Base-by-base conservation (phyloP, 495 filamentous ascomycete species). In the Lophiotrema nucula region DNA sequence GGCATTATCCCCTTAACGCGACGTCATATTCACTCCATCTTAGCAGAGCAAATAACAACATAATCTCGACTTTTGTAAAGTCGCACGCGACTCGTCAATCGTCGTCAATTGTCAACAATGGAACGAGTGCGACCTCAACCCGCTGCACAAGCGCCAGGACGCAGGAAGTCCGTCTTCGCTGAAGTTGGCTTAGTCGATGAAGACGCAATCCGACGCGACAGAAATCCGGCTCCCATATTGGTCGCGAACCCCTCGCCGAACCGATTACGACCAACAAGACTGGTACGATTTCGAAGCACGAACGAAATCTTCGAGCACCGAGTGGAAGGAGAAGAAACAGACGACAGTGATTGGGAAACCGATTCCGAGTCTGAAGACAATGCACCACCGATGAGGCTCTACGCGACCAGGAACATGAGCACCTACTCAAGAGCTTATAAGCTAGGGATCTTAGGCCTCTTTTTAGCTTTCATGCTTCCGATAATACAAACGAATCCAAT, bases 201-300 rank as follows among this genome's bases (percentile, higher is more conserved):
- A 28, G 42, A 43, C 5, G 54, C 55, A 6, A 18, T 52, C 3
- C 53, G 53, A 38, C 27, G 47, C 12, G 59, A 57, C 25, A 52
- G 59, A 12, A 56, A 41, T 44, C 59, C 59, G 11, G 46, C 59
- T 11, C 41, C 47, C 1, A 35, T 25, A 16, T 25, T 62, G 16
- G 43, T 54, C 8, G 27, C 47, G 4, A 19, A 58, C 23, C 35
- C 39, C 15, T 26, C 26, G 13, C 22, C 54, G 46, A 49, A 22
- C 11, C 38, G 23, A 37, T 21, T 54, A 43, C 47, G 49, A 37
- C 62, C 57, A 5, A 38, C 39, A 15, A 56, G 50, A 46, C 63
- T 50, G 35, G 69, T 70, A 12, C 65, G 69, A 18, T 72, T 72
- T 37, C 59, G 60, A 22, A 70, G 67, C 44, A 24, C 57, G 42